phyloP scores from a whole-genome alignment of 1,284 basidiomycete species.

The Cryptococcus jaspeensis region DNA sequence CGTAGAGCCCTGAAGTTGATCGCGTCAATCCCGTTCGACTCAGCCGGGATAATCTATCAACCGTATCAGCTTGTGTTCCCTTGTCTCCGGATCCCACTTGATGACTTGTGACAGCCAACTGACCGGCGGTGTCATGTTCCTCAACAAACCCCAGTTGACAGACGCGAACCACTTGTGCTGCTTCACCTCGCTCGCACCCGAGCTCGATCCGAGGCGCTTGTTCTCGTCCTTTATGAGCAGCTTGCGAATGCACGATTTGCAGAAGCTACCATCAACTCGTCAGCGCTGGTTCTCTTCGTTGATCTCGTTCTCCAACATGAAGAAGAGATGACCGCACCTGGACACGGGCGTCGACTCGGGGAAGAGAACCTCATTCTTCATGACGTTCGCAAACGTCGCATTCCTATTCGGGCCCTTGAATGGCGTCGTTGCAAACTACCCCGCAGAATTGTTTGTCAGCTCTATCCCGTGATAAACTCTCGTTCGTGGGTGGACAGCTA shows the following conservation, averaged over 20 bases:
- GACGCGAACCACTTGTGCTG: constrained; percentile 97
- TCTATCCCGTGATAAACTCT: not conserved
- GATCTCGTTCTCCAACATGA: not conserved
- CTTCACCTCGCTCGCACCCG: constrained; percentile 97
- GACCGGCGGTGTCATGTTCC: constrained; percentile 90
- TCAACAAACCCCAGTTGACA: constrained; percentile 93
- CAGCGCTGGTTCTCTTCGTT: too few species aligned
- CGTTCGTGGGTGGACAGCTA: not conserved
- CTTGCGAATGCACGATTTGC: constrained; percentile 84
- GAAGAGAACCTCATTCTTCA: constrained; percentile 82
- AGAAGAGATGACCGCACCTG: constrained; percentile 58
- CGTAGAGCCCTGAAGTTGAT: constrained; percentile 88
- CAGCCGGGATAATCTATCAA: constrained; percentile 73
- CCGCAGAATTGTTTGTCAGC: constrained; percentile 7
- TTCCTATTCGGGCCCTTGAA: constrained; percentile 96
- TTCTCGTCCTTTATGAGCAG: constrained; percentile 91
- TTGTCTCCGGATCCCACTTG: too few species aligned
- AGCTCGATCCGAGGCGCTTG: constrained; percentile 82
- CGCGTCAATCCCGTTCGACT: constrained; percentile 78
- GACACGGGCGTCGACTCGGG: constrained; percentile 82
- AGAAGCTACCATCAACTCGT: too few species aligned
- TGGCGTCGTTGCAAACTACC: constrained; percentile 91
- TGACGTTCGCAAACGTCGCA: constrained; percentile 95
- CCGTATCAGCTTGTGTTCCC: too few species aligned
- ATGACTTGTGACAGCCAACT: constrained; percentile 7